Percentiles rank a stretch among this genome's conserved stretches.
Conservation (phyloP, 768 basidiomycete species). For the Podaxis mareebaensis region DNA sequence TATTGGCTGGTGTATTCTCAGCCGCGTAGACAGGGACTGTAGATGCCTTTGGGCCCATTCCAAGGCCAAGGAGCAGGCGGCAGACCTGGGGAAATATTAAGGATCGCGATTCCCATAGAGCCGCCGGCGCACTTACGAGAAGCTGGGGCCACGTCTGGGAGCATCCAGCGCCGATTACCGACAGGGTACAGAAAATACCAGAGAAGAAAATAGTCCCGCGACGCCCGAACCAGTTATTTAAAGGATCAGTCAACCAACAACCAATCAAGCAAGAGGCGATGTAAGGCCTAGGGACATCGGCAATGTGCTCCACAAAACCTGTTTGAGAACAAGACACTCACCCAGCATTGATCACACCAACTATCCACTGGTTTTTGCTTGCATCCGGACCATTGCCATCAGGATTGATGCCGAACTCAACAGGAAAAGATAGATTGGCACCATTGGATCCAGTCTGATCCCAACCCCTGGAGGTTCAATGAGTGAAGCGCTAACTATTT, state of each 20-base stretch:
- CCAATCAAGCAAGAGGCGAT: constrained; percentile 40
- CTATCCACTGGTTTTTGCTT: constrained; percentile 59
- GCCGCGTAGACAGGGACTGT: constrained; percentile 63
- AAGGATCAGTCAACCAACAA: constrained; percentile 44
- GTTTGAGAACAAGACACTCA: constrained; percentile 20
- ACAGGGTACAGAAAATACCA: constrained; percentile 48
- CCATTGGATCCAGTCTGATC: constrained; percentile 61
- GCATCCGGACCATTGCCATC: constrained; percentile 28
- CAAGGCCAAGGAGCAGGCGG: constrained; percentile 58
- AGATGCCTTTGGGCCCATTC: constrained; percentile 57
- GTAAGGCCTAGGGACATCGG: constrained; percentile 29
- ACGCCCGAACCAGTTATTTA: constrained; percentile 61
- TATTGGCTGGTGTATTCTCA: constrained; percentile 72
- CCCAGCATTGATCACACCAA: constrained; percentile 71
- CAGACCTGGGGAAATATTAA: constrained; percentile 28
- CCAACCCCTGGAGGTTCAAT: constrained; percentile 31
- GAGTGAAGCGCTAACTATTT: background rate
- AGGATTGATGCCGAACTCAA: constrained; percentile 42
- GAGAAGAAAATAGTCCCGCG: constrained; percentile 57
- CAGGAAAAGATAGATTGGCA: constrained; percentile 55
- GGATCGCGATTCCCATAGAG: constrained; percentile 4
- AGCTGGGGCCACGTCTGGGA: constrained; percentile 51
- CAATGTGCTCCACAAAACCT: background rate
- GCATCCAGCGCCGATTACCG: constrained; percentile 45
- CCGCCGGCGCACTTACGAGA: constrained; percentile 27